A percentile compares a stretch with the other conserved stretches of the same genome.
Evolutionary conservation across 1,284 basidiomycete genomes (phyloP).

Genomic region (Polyporus tsugae): DNA sequence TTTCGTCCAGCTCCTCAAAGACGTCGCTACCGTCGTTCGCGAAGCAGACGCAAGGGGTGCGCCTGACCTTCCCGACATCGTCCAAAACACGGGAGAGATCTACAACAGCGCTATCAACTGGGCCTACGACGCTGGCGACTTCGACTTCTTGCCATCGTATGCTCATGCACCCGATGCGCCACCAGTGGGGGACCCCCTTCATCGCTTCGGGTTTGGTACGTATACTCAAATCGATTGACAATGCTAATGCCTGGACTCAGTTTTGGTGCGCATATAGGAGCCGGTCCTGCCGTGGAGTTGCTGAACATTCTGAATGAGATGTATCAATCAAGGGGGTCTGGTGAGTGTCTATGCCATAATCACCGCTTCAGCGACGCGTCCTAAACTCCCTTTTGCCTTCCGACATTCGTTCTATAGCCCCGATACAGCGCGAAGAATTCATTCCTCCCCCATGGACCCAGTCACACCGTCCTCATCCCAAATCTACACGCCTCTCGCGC

Average conservation of each 20-base stretch:
- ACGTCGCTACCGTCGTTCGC: conserved; percentile 3
- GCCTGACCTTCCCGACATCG: neutral
- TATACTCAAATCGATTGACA: neutral
- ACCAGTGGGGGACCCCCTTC: conserved; percentile 8
- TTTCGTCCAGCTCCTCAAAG: neutral
- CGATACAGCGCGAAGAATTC: conserved; percentile 1
- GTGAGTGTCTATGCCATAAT: neutral
- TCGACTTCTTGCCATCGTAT: conserved; percentile 41
- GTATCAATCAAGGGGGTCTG: neutral
- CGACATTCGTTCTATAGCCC: neutral
- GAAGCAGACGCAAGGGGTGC: neutral
- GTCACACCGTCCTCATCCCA: conserved; percentile 12
- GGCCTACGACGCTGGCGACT: conserved; percentile 31
- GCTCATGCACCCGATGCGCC: conserved; percentile 34
- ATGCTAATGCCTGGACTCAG: neutral
- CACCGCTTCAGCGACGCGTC: neutral
- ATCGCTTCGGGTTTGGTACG: conserved; percentile 10
- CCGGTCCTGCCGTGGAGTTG: neutral
- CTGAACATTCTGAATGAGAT: neutral
- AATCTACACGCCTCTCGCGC: conserved; percentile 17
- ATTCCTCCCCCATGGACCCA: conserved; percentile 1
- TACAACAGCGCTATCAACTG: conserved; percentile 9
- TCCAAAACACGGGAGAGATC: neutral
- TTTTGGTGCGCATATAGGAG: neutral
- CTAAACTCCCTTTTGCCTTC: neutral